These are phyloP conservation scores for Chytridium lagenaria DNA, from an alignment of 371 early-diverging fungal species.

Conservation along the genomic window DNA sequence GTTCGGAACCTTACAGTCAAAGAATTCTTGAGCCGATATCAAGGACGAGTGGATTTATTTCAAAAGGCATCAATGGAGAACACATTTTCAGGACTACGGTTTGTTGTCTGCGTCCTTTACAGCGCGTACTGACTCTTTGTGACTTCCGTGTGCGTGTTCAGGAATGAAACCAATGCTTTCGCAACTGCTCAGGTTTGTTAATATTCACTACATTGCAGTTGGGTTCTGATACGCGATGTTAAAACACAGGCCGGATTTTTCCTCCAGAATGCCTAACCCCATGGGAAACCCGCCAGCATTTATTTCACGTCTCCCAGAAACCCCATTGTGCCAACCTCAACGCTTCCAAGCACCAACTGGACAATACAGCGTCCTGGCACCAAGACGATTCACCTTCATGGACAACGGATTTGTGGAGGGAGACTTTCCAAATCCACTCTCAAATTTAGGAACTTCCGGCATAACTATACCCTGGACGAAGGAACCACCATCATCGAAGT, in stretches of 20 bases:
- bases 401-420: background rate
- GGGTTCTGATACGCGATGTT: too few relatives aligned
- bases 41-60: conserved; percentile 1
- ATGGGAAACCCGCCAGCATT: too few relatives aligned
- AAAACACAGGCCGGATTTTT: too few relatives aligned
- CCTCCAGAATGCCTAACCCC: too few relatives aligned
- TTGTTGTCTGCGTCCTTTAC: too few relatives aligned
- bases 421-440: background rate
- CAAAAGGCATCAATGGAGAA: background rate
- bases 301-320: background rate
- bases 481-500: conserved; percentile 1
- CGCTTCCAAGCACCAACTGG: background rate
- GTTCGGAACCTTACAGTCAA: conserved; percentile 9
- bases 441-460: background rate
- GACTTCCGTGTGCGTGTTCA: too few relatives aligned
- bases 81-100: background rate
- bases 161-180: too few relatives aligned
- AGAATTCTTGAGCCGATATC: background rate
- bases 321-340: background rate
- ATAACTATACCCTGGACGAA: conserved; percentile 10
- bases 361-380: background rate
- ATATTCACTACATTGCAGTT: too few relatives aligned
- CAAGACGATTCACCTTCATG: background rate
- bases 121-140: too few relatives aligned
- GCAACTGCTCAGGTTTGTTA: too few relatives aligned